phyloP scores from a whole-genome alignment of 1,284 basidiomycete genomes.

The Vanrija pseudolonga region DNA sequence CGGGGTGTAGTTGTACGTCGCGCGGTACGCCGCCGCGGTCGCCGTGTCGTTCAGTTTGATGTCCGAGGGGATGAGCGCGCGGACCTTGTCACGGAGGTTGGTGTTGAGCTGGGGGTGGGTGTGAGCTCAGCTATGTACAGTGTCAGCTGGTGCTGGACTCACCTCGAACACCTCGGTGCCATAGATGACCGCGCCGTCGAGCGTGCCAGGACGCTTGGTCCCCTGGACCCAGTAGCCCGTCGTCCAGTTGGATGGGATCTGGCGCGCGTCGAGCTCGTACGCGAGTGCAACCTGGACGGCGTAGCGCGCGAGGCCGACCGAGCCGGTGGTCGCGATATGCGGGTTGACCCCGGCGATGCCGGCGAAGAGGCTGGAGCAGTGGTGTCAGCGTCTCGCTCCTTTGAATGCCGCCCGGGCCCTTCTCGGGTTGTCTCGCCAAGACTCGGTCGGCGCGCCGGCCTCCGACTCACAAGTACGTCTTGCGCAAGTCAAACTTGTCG shows the following conservation, averaged over 20 bases:
- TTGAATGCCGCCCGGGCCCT: too few species aligned
- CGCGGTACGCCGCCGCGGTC: conserved; percentile 38
- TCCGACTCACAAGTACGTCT: conserved; percentile 52
- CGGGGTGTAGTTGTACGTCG: conserved; percentile 44
- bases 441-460: too few species aligned
- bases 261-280: conserved; percentile 54
- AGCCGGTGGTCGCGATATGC: conserved; percentile 49
- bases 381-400: background rate
- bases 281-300: conserved; percentile 54
- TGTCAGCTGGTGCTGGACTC: background rate
- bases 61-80: conserved; percentile 36
- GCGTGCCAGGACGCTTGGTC: conserved; percentile 43
- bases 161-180: conserved; percentile 56
- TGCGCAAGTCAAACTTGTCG: conserved; percentile 50
- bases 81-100: conserved; percentile 49
- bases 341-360: conserved; percentile 56
- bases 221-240: conserved; percentile 51
- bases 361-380: conserved; percentile 44
- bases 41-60: conserved; percentile 49
- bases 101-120: conserved; percentile 48
- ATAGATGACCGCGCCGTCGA: conserved; percentile 40
- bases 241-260: conserved; percentile 52
- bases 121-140: background rate
- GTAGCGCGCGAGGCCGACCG: conserved; percentile 53
- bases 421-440: too few species aligned